Percentiles rank a stretch among this genome's conserved stretches.
Conservation (phyloP, 768 basidiomycete genomes). For the Amanita pseudoporphyria region DNA sequence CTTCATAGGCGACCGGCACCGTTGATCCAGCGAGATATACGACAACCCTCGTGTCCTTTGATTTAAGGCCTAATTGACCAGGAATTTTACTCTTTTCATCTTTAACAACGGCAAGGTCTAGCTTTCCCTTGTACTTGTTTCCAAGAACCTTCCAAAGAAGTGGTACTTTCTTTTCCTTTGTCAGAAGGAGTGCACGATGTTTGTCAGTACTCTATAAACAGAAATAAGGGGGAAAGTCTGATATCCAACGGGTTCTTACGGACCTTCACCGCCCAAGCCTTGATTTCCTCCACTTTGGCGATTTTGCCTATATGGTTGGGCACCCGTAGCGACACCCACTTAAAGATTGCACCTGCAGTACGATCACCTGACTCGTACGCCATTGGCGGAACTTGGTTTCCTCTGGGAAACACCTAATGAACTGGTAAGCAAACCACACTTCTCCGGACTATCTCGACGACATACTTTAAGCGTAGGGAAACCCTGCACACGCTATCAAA, state of each 20-base stretch:
- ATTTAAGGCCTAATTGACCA: conserved; percentile 45
- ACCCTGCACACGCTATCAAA: conserved; percentile 60
- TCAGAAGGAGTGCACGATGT: conserved; percentile 57
- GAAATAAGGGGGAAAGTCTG: not conserved
- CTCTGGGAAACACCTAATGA: conserved; percentile 66
- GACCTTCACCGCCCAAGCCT: conserved; percentile 64
- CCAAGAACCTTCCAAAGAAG: conserved; percentile 74
- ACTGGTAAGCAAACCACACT: not conserved
- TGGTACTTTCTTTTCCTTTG: conserved; percentile 68
- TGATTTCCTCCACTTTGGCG: conserved; percentile 44
- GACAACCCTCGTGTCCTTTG: conserved; percentile 57
- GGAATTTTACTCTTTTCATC: conserved; percentile 58
- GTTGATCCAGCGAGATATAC: conserved; percentile 56
- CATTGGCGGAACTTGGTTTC: conserved; percentile 49
- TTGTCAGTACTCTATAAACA: conserved; percentile 23
- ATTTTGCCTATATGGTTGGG: conserved; percentile 63
- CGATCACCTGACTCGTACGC: conserved; percentile 65
- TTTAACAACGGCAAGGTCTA: conserved; percentile 54
- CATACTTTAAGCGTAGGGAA: conserved; percentile 88
- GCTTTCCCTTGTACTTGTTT: conserved; percentile 56
- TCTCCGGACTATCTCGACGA: not conserved
- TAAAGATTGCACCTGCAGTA: conserved; percentile 61
- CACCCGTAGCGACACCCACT: conserved; percentile 66
- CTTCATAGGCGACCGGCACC: conserved; percentile 55
- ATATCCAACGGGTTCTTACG: conserved; percentile 12